phyloP scores from a whole-genome alignment of 2,329 filamentous ascomycete genomes.

The Exophiala lecanii-corni region DNA sequence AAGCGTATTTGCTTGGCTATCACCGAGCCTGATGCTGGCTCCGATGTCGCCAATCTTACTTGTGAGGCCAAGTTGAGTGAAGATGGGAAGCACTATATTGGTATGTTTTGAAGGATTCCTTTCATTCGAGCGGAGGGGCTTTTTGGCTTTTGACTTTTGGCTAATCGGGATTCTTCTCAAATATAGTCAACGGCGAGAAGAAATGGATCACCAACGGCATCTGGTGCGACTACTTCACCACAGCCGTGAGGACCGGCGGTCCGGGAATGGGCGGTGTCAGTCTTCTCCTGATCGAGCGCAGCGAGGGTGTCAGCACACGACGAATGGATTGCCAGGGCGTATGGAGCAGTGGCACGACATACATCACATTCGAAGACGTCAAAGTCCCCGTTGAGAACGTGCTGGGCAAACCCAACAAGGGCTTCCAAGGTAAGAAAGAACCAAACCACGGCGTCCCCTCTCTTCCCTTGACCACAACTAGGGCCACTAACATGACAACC shows the following conservation, averaged over 20 bases:
- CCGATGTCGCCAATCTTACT: conserved; percentile 89
- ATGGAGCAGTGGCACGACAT: conserved; percentile 91
- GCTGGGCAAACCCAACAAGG: conserved; percentile 95
- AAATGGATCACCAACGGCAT: conserved; percentile 99
- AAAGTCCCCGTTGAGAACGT: conserved; percentile 99
- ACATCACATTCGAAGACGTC: conserved; percentile 97
- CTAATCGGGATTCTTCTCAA: neutral
- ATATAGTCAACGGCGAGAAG: conserved; percentile 89
- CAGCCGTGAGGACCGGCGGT: conserved; percentile 83
- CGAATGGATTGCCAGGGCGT: conserved; percentile 99
- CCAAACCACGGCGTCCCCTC: conserved; percentile 4
- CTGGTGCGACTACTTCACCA: conserved; percentile 97
- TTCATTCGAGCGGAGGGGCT: too few relatives aligned
- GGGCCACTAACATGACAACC: too few relatives aligned
- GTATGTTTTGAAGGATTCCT: neutral
- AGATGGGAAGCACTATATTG: conserved; percentile 95
- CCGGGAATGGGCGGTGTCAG: conserved; percentile 89
- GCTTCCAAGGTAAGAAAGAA: conserved; percentile 67
- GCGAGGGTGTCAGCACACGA: conserved; percentile 82
- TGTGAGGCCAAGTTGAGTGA: conserved; percentile 93
- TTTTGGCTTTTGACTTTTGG: neutral
- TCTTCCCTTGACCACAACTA: conserved; percentile 4
- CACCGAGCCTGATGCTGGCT: conserved; percentile 92
- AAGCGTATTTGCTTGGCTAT: conserved; percentile 98
- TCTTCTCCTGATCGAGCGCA: conserved; percentile 86